Base-by-base conservation (phyloP, 805 yeast species). In the Yarrowia keelungensis region DNA sequence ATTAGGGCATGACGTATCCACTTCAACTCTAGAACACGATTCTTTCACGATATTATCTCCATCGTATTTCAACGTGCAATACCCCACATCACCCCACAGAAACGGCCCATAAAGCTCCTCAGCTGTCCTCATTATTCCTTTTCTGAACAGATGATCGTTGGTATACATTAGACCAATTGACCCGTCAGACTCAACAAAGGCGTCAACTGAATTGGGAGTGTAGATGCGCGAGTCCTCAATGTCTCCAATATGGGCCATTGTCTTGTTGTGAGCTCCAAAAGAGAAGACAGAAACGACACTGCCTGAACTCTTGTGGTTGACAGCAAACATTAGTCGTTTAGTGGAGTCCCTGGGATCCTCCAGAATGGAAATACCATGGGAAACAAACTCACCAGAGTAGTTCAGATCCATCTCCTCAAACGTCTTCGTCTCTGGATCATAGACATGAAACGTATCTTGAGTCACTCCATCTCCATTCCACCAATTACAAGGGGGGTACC, bases 401-500 rank as follows among this genome's bases (percentile, higher is more conserved):
- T 47, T 16, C 38, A 47, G 14, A 14, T 26, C 38, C 53, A 47
- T 26, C 19, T 32, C 15, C 7, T 26, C 16, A 10, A 47, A 47
- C 12, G n/a, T 9, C 16, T 32, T 5, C 3, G 38, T 15, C 16
- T 26, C 53, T 7, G 53, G 53, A 47, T 26, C 16, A 15, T 26
- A 47, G 8, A 47, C 36, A 26, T 32, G 16, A 15, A 47, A 47
- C 11, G 16, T 7, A n/a, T 47, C 53, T 7, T 16, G 12, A 4
- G 16, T 47, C 12, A 32, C 53, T 14, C 53, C 53, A 4, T 26
- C 38, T 15, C 5, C 11, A 32, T 32, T 14, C 53, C 53, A 26
- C 38, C 53, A 32, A 14, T 47, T 47, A 16, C 36, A 26, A 15
- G 53, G 53, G 32, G 53, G 53, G 22, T 26, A 47, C 53, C 53